These are phyloP conservation scores for Penstemon eatonii DNA, from an alignment of 257 asterid genomes.

Conservation along the genomic window DNA sequence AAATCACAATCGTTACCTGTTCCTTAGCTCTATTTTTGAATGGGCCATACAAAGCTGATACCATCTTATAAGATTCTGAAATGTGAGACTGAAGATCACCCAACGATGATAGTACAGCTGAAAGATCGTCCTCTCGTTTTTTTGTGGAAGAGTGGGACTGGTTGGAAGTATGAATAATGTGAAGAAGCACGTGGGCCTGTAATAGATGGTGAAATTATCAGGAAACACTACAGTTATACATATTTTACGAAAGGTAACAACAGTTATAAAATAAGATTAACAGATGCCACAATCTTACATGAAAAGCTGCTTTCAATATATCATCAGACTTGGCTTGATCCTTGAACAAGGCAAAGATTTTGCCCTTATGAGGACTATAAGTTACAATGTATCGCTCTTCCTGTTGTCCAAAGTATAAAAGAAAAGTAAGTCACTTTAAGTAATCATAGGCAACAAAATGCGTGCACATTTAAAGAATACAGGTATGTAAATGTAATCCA, in stretches of 20 bases:
- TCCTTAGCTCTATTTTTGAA: constrained; percentile 86
- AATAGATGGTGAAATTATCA: constrained; percentile 36
- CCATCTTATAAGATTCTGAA: constrained; percentile 92
- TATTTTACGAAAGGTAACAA: too few relatives aligned
- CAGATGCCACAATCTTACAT: constrained; percentile 53
- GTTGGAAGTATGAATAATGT: constrained; percentile 63
- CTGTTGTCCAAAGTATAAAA: constrained; percentile 43
- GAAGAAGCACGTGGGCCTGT: constrained; percentile 96
- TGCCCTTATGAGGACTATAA: constrained; percentile 81
- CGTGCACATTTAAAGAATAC: constrained; percentile 15
- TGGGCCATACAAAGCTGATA: constrained; percentile 84
- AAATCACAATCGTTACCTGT: constrained; percentile 52
- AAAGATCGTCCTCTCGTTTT: constrained; percentile 42
- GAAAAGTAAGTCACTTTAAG: constrained; percentile 9
- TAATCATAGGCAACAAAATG: constrained; percentile 13
- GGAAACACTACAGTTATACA: constrained; percentile 3
- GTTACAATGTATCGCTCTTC: constrained; percentile 81
- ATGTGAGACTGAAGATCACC: constrained; percentile 72
- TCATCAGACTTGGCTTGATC: constrained; percentile 97
- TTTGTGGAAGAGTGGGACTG: constrained; percentile 43
- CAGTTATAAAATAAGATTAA: constrained; percentile 17
- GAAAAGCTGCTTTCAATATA: constrained; percentile 93
- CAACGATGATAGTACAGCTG: constrained; percentile 42
- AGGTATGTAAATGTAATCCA: constrained; percentile 24
- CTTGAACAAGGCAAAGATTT: constrained; percentile 84